Percentiles rank a stretch among this genome's conserved stretches.
These are phyloP conservation scores for Phialemoniopsis sp. DNA, from an alignment of 2,329 filamentous ascomycete species.

Conservation along the genomic window DNA sequence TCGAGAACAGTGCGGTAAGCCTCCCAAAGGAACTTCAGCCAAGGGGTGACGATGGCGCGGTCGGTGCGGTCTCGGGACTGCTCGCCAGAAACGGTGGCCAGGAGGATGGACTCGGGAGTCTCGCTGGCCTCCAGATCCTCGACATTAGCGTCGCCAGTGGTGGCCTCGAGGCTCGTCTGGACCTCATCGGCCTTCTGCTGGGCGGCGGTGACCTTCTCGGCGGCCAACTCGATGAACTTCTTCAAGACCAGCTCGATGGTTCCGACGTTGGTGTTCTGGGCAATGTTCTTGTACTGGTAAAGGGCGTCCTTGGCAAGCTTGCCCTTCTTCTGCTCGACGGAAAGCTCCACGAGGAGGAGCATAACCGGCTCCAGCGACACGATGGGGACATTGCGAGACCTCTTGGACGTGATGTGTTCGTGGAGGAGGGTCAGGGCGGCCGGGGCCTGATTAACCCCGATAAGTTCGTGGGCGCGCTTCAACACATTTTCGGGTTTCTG, in stretches of 20 bases:
- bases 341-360: constrained; percentile 94
- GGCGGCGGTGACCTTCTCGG: constrained; percentile 91
- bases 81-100: constrained; percentile 96
- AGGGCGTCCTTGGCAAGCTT: constrained; percentile 98
- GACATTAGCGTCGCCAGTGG: constrained; percentile 67
- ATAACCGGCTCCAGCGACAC: constrained; percentile 95
- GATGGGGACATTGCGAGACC: constrained; percentile 96
- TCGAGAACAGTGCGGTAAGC: constrained; percentile 97
- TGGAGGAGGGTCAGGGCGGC: constrained; percentile 93
- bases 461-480: constrained; percentile 97
- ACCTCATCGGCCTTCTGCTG: constrained; percentile 96
- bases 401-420: constrained; percentile 98
- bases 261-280: constrained; percentile 96
- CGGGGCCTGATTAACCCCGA: constrained; percentile 89
- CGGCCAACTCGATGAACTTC: constrained; percentile 95
- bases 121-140: constrained; percentile 96
- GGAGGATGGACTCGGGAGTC: constrained; percentile 95
- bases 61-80: constrained; percentile 97
- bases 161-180: constrained; percentile 79
- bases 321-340: constrained; percentile 95
- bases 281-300: constrained; percentile 99
- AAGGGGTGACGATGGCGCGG: constrained; percentile 95
- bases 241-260: constrained; percentile 98
- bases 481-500: constrained; percentile 99
- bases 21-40: constrained; percentile 99